Evolutionary conservation across 495 filamentous ascomycete genomes (phyloP), one percentile per base, ranked within the genome.

Genomic region (Rostrohypoxylon terebratum): DNA sequence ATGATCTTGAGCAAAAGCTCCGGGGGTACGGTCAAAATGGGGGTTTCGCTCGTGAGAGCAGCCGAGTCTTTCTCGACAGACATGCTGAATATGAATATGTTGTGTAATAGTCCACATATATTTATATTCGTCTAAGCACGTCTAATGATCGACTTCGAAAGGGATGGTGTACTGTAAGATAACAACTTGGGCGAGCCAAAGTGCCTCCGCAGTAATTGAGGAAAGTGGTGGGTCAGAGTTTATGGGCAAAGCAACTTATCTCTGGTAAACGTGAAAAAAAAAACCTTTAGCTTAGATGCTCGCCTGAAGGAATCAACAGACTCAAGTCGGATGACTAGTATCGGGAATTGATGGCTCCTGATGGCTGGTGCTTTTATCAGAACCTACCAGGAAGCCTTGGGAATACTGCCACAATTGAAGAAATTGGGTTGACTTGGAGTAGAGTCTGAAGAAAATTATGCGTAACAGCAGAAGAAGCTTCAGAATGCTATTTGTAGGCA

Each of bases 1-100:
- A 81, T 75, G 13, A 83, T 77, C 8, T 80, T 71, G 40, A 81
- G 66, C 6, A 81, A 28, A 0, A 76, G 57, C 50, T 84, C 82
- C 1, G 75, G 62, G 0, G 79, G 77, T 0, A 82, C 11, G 8
- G 13, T 13, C 4, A 31, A 13, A 0, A 61, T 28, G 3, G 14
- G 6, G 51, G 13, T 1, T 48, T 38, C 10, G 6, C 9, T 20
- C 28, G 4, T n/a, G 8, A 14, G 51, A 14, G 25, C 16, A 25
- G 31, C 6, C 0, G 21, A 34, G 5, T 3, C 8, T 11, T 28
- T 16, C 10, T 20, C 11, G 40, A 42, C 28, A 1, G 47, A 18
- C 59, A 68, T 68, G 40, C 16, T 55, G n/a, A 38, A 50, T 51
- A 4, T 45, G 20, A 42, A 13, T 45, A 20, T 13, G 51, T 50